Evolutionary conservation across 2,329 filamentous ascomycete species (phyloP).

Genomic region (Ascochyta rabiei): DNA sequence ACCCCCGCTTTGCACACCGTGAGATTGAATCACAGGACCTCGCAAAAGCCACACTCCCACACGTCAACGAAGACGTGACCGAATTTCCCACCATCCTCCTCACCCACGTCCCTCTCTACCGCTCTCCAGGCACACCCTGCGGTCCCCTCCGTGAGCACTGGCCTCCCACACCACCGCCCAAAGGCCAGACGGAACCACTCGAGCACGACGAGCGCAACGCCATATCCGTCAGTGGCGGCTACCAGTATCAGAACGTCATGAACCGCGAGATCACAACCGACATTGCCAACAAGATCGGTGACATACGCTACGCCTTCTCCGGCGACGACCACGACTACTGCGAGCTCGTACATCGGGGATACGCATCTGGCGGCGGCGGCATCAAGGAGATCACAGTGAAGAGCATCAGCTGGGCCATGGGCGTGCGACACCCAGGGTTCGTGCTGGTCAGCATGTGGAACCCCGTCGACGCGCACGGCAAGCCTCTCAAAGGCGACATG

Average conservation of each 20-base stretch:
- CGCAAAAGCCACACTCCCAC: conserved; percentile 37
- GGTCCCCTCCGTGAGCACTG: conserved; percentile 84
- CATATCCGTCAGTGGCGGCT: conserved; percentile 77
- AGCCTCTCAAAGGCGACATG: conserved; percentile 47
- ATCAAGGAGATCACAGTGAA: conserved; percentile 90
- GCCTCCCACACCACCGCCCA: conserved; percentile 70
- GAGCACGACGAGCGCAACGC: conserved; percentile 74
- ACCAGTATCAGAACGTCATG: conserved; percentile 97
- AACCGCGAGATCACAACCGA: conserved; percentile 75
- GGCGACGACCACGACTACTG: conserved; percentile 99
- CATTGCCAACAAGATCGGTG: conserved; percentile 77
- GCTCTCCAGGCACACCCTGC: conserved; percentile 81
- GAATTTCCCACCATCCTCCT: conserved; percentile 88
- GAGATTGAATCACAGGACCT: conserved; percentile 63
- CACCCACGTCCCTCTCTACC: conserved; percentile 88
- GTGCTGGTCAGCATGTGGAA: conserved; percentile 91
- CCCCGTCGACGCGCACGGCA: conserved; percentile 68
- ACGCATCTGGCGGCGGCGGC: conserved; percentile 62
- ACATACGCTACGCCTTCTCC: conserved; percentile 85
- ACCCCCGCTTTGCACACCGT: conserved; percentile 62
- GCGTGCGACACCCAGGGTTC: conserved; percentile 85
- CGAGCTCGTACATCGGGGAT: conserved; percentile 78
- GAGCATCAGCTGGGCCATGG: conserved; percentile 95
- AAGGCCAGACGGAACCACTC: conserved; percentile 61
- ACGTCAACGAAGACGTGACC: conserved; percentile 51